phyloP scores from a whole-genome alignment of 768 basidiomycete genomes.

The Leccinum truebloodii region DNA sequence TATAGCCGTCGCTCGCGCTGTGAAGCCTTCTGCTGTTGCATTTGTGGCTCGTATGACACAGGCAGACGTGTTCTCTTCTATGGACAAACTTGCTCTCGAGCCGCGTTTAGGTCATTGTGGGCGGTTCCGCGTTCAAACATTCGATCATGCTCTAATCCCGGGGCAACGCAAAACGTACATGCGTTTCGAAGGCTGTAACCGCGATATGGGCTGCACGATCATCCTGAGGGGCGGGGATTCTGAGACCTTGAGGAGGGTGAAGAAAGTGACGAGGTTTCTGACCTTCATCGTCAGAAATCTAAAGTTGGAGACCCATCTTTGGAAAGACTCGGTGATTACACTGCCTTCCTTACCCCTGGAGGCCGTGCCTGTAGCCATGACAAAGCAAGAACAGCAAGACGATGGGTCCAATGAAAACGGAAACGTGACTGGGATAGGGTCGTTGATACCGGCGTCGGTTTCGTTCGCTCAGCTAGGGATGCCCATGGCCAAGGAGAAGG shows the following conservation, averaged over 20 bases:
- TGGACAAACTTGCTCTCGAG: constrained; percentile 89
- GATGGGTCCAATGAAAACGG: constrained; percentile 26
- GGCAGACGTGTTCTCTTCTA: constrained; percentile 92
- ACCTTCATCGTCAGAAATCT: constrained; percentile 91
- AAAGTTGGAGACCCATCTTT: constrained; percentile 91
- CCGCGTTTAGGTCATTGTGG: constrained; percentile 88
- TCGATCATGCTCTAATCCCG: constrained; percentile 92
- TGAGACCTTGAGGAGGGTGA: constrained; percentile 79
- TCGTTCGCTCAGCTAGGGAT: constrained; percentile 26
- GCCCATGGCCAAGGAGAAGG: constrained; percentile 20
- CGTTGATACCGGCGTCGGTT: constrained; percentile 23
- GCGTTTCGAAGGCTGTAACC: constrained; percentile 95
- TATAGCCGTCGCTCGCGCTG: constrained; percentile 87
- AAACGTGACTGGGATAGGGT: constrained; percentile 13
- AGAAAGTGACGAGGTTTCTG: constrained; percentile 91
- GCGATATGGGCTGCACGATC: constrained; percentile 93
- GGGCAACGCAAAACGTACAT: constrained; percentile 93
- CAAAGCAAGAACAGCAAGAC: constrained; percentile 28
- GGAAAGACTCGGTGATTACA: constrained; percentile 86
- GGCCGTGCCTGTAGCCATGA: constrained; percentile 53
- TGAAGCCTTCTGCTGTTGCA: constrained; percentile 85
- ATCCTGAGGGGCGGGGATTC: constrained; percentile 86
- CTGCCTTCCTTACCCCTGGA: constrained; percentile 65
- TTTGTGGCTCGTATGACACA: constrained; percentile 94
- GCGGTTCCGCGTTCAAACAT: constrained; percentile 87